phyloP scores from a whole-genome alignment of 169 alveolate genomes.

The Babesia divergens region DNA sequence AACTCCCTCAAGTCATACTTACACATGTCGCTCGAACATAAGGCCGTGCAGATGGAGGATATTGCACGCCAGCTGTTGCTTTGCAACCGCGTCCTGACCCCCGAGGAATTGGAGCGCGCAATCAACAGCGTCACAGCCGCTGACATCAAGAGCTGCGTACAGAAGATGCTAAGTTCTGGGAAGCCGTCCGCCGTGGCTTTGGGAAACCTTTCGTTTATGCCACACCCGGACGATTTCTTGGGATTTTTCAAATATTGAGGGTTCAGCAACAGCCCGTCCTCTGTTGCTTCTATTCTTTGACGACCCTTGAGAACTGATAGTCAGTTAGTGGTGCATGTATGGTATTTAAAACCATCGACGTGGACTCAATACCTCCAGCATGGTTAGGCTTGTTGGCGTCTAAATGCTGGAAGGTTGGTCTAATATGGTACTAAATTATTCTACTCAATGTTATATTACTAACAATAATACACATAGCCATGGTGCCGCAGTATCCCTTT shows the following conservation, averaged over 20 bases:
- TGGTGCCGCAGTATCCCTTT: too few relatives aligned
- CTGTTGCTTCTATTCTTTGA: too few relatives aligned
- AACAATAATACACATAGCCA: too few relatives aligned
- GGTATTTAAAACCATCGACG: too few relatives aligned
- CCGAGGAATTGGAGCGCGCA: constrained; percentile 70
- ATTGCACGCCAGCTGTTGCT: constrained; percentile 81
- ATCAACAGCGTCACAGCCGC: constrained; percentile 74
- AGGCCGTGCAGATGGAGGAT: constrained; percentile 79
- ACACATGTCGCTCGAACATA: constrained; percentile 79
- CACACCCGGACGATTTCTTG: constrained; percentile 77
- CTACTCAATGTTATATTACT: too few relatives aligned
- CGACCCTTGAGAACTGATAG: too few relatives aligned
- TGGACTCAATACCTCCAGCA: too few relatives aligned
- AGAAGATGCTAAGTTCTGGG: constrained; percentile 57
- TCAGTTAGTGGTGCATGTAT: too few relatives aligned
- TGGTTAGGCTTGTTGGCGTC: too few relatives aligned
- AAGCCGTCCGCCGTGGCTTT: constrained; percentile 79
- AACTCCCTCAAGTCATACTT: constrained; percentile 76
- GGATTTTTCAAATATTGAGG: constrained; percentile 1
- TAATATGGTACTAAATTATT: too few relatives aligned
- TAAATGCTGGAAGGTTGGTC: too few relatives aligned
- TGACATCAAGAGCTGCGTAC: constrained; percentile 66
- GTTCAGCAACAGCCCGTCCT: not conserved
- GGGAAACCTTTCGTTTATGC: constrained; percentile 75
- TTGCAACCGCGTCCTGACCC: constrained; percentile 70